Base-by-base conservation (phyloP, 306 rosid species). In the Rosa rugosa region DNA sequence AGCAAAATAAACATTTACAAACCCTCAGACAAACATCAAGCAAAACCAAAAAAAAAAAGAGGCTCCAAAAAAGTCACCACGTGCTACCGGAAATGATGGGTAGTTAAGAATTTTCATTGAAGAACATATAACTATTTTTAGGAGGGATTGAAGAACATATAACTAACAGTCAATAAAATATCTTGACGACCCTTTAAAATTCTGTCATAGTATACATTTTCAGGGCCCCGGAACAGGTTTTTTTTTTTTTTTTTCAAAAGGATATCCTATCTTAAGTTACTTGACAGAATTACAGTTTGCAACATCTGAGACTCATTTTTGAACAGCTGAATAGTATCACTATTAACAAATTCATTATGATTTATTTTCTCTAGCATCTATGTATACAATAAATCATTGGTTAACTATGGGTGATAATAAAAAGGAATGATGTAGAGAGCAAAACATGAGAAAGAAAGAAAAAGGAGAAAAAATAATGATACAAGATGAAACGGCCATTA, bases 1-100 rank as follows among this genome's bases (percentile, higher is more conserved):
- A 16, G 70, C 7, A 54, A 41, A 27, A 76, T 62, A 75, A 71
- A 40, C 62, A 70, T 80, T 65, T 83, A 25, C 23, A 74, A 56
- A n/a, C 23, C 53, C 67, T 40, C 7, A 2, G 50, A 18, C 64
- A 72, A 50, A 54, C n/a, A 11, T 53, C 77, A 73, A 14, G 20
- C 45, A 50, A 72, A 3, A 69, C 17, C 23, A 13, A 47, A 23
- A 7, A 8, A 20, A 31, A 20, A 31, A 46, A 71, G 44, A 49
- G 27, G 62, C 17, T 3, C 10, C 41, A 49, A 71, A 70, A 2
- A 45, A 6, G 18, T 31, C 27, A 31, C 44, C 62, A 50, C 2
- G 10, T 5, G 25, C 25, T 49, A 71, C 12, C 5, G 3, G 62
- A 50, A 25, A 70, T 6, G 12, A 4, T 31, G 72, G 18, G 16